Evolutionary conservation across 192 early-diverging fungal genomes (phyloP).

Genomic region (Coemansia sp.): DNA sequence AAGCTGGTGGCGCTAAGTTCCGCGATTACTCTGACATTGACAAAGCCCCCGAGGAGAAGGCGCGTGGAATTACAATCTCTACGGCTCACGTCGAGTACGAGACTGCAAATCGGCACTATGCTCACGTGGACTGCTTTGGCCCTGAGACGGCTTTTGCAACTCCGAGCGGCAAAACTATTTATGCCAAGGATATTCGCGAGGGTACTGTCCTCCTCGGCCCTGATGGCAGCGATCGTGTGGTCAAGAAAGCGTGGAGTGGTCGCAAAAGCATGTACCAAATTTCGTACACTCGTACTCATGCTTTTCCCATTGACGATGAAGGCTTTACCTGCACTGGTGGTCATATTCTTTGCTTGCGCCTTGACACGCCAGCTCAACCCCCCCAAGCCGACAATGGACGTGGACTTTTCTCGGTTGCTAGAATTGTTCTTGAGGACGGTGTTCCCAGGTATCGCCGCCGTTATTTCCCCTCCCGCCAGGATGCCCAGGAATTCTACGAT

Average conservation of each 20-base stretch:
- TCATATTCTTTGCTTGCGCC: slow-evolving; percentile 32
- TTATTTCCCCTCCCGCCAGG: background rate
- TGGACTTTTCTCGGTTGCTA: background rate
- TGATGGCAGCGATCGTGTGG: slow-evolving; percentile 23
- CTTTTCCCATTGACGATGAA: background rate
- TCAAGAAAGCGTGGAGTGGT: slow-evolving; percentile 18
- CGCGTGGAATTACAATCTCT: slow-evolving; percentile 96
- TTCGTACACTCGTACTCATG: background rate
- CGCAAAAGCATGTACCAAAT: slow-evolving; percentile 27
- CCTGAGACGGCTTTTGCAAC: slow-evolving; percentile 24
- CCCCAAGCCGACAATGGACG: background rate
- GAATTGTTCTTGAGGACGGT: slow-evolving; percentile 1
- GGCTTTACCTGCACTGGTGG: slow-evolving; percentile 41
- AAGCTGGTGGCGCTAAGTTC: slow-evolving; percentile 79
- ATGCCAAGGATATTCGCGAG: slow-evolving; percentile 10
- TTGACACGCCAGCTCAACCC: slow-evolving; percentile 8
- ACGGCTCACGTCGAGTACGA: slow-evolving; percentile 97
- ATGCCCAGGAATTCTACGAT: slow-evolving; percentile 11
- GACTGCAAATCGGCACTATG: slow-evolving; percentile 84
- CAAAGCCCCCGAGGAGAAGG: slow-evolving; percentile 97
- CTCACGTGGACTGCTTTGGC: slow-evolving; percentile 78
- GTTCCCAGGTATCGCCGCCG: background rate
- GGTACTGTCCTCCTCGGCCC: slow-evolving; percentile 27
- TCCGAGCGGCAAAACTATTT: background rate
- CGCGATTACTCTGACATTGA: slow-evolving; percentile 95